phyloP scores from a whole-genome alignment of 1,139 yeast species.

The Yamadazyma songkhlaensis region DNA sequence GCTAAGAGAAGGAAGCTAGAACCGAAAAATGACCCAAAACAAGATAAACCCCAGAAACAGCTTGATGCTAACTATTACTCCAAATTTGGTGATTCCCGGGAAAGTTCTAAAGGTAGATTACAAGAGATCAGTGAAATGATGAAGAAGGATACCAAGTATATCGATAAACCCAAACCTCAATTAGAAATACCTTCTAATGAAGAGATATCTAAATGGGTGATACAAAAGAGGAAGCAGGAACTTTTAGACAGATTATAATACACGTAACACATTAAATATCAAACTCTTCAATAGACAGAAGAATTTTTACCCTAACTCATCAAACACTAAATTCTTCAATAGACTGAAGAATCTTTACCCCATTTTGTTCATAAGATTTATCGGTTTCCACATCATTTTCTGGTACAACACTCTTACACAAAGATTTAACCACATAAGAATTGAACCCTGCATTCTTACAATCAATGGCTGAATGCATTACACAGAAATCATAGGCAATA shows the following conservation, averaged over 20 bases:
- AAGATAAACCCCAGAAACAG: slow-evolving; percentile 11
- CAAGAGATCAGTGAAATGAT: slow-evolving; percentile 2
- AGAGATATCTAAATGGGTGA: slow-evolving; percentile 45
- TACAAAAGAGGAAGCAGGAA: slow-evolving; percentile 44
- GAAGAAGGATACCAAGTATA: slow-evolving; percentile 1
- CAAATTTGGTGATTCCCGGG: slow-evolving; percentile 1
- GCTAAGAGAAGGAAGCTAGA: slow-evolving; percentile 16
- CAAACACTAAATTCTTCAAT: slow-evolving; percentile 9
- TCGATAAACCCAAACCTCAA: slow-evolving; percentile 18
- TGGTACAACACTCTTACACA: slow-evolving; percentile 38
- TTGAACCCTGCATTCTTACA: slow-evolving; percentile 59
- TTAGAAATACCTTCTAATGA: slow-evolving; percentile 32
- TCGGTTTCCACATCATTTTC: slow-evolving; percentile 29
- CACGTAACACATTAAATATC: not conserved
- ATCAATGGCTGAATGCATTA: slow-evolving; percentile 70
- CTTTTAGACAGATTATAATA: slow-evolving; percentile 26
- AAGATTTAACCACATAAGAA: slow-evolving; percentile 58
- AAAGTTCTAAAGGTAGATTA: slow-evolving; percentile 2
- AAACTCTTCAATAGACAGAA: slow-evolving; percentile 13
- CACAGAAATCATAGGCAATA: slow-evolving; percentile 84
- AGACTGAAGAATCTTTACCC: slow-evolving; percentile 23
- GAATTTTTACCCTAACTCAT: slow-evolving; percentile 23
- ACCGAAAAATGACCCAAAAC: slow-evolving; percentile 7
- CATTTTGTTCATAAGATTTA: slow-evolving; percentile 21
- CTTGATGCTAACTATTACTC: slow-evolving; percentile 31